Evolutionary conservation across 78 protist genomes (phyloP).

Genomic region (Bodo saltans): DNA sequence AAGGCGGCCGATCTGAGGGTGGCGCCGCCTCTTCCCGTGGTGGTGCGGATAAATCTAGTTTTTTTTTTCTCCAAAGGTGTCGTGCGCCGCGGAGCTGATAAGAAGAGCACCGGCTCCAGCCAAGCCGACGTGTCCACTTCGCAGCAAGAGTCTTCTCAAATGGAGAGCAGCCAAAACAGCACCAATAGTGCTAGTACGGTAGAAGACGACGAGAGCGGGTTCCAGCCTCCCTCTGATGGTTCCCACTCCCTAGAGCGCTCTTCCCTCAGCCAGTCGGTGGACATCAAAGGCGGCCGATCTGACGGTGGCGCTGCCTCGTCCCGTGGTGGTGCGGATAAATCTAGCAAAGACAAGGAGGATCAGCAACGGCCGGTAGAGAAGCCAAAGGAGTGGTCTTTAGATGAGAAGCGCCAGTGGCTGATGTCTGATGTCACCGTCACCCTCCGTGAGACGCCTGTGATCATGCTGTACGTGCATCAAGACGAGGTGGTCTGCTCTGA

Average conservation of each 20-base stretch:
- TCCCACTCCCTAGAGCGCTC: background rate
- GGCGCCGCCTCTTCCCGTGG: background rate
- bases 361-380: too few species aligned
- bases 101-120: too few species aligned
- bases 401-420: background rate
- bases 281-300: background rate
- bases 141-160: too few species aligned
- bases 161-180: too few species aligned
- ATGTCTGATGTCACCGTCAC: background rate
- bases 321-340: background rate
- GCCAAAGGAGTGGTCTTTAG: background rate
- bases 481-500: background rate
- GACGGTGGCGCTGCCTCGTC: background rate
- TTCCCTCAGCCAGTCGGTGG: background rate
- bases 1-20: background rate
- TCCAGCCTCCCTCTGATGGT: background rate
- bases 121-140: too few species aligned
- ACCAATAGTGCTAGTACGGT: background rate
- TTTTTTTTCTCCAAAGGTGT: too few species aligned
- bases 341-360: too few species aligned
- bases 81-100: too few species aligned
- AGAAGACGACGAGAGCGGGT: background rate
- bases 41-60: too few species aligned
- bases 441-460: background rate
- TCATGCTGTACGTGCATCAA: background rate